phyloP scores from a whole-genome alignment of 441 rosid genomes.

The Kokia cookei region DNA sequence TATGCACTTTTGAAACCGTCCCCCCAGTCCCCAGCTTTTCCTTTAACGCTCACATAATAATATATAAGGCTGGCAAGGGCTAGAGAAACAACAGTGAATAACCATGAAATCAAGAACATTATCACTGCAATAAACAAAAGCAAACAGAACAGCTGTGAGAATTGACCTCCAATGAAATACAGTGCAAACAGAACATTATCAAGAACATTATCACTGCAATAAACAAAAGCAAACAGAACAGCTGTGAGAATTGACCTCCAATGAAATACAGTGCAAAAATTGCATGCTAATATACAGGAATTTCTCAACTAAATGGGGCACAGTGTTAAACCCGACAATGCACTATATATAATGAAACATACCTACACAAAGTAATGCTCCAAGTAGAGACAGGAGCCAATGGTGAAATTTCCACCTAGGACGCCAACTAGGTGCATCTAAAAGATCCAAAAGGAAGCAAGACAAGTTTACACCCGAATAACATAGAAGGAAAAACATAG shows the following conservation, averaged over 20 bases:
- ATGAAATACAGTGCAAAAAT: background rate
- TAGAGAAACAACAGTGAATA: constrained; percentile 83
- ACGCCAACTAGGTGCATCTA: constrained; percentile 99
- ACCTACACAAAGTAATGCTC: constrained; percentile 93
- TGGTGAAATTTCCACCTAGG: constrained; percentile 99
- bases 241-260: constrained; percentile 5
- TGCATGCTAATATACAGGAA: background rate
- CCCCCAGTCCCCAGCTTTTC: constrained; percentile 99
- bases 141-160: constrained; percentile 4
- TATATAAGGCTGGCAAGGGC: constrained; percentile 98
- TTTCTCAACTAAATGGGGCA: background rate
- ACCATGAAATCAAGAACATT: constrained; percentile 99
- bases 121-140: constrained; percentile 66
- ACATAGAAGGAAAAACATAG: constrained; percentile 95
- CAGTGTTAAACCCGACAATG: background rate
- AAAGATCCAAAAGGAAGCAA: constrained; percentile 98
- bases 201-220: constrained; percentile 98
- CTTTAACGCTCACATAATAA: constrained; percentile 94
- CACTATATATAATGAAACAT: constrained; percentile 13
- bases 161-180: background rate
- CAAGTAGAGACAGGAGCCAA: constrained; percentile 95
- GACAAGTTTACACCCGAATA: constrained; percentile 97
- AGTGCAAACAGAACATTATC: constrained; percentile 38
- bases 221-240: constrained; percentile 10
- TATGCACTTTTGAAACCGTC: constrained; percentile 99